Evolutionary conservation across 768 basidiomycete genomes (phyloP).

Genomic region (Lepiota brunneoincarnata): DNA sequence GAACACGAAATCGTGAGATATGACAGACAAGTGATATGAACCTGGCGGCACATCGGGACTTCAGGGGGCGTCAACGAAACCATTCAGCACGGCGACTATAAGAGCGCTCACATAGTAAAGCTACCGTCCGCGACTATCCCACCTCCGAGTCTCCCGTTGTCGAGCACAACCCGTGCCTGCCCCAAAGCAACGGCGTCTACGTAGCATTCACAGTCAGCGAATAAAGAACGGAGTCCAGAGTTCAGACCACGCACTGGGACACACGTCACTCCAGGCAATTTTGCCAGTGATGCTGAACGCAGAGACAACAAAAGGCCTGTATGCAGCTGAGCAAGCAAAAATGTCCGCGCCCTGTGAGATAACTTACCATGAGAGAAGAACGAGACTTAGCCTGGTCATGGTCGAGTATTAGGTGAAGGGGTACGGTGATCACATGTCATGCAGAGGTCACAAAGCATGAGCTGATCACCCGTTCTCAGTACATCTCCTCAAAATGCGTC

Average conservation of each 20-base stretch:
- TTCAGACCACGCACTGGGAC: conserved; percentile 47
- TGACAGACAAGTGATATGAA: conserved; percentile 65
- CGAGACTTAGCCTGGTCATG: conserved; percentile 22
- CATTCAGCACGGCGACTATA: background rate
- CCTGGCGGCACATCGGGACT: conserved; percentile 72
- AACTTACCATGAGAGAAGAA: conserved; percentile 28
- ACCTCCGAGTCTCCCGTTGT: conserved; percentile 53
- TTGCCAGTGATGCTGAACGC: conserved; percentile 61
- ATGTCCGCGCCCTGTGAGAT: background rate
- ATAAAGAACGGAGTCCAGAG: background rate
- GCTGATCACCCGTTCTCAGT: background rate
- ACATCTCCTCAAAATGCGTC: conserved; percentile 61
- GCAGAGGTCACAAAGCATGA: background rate
- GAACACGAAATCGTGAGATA: conserved; percentile 65
- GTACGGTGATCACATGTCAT: conserved; percentile 3
- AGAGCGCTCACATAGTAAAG: conserved; percentile 61
- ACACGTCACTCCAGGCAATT: conserved; percentile 70
- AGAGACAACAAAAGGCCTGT: conserved; percentile 27
- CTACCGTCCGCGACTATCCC: conserved; percentile 54
- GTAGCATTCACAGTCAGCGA: background rate
- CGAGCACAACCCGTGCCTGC: conserved; percentile 55
- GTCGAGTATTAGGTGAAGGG: background rate
- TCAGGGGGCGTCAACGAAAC: conserved; percentile 3
- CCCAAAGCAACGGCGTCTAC: conserved; percentile 43
- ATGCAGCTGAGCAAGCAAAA: background rate